Evolutionary conservation across 495 filamentous ascomycete species (phyloP).

Genomic region (Geoglossum glabrum): DNA sequence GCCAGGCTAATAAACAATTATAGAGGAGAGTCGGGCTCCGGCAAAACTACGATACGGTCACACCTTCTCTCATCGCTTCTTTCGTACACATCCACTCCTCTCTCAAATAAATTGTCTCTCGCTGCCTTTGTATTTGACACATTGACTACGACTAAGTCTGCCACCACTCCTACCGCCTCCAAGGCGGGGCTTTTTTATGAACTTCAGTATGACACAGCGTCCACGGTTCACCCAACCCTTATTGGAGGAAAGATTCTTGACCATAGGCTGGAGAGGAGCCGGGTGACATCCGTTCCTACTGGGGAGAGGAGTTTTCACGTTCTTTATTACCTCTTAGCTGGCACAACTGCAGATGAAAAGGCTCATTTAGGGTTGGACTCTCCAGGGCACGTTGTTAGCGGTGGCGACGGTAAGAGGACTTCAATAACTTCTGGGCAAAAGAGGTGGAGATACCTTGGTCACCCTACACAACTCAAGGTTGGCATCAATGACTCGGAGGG

Average conservation of each 20-base stretch:
- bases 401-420: constrained; percentile 25
- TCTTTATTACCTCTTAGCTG: constrained; percentile 83
- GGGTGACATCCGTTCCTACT: constrained; percentile 76
- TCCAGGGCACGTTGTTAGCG: constrained; percentile 17
- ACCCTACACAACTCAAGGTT: constrained; percentile 89
- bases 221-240: constrained; percentile 57
- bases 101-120: constrained; percentile 81
- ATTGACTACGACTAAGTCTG: constrained; percentile 91
- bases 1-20: constrained; percentile 3
- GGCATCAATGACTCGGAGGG: constrained; percentile 90
- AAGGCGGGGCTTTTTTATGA: constrained; percentile 91
- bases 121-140: constrained; percentile 90
- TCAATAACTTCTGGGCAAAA: constrained; percentile 36
- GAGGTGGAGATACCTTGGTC: constrained; percentile 88
- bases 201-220: constrained; percentile 81
- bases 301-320: constrained; percentile 94
- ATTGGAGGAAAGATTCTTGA: constrained; percentile 90
- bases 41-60: constrained; percentile 83
- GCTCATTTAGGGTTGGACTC: constrained; percentile 67
- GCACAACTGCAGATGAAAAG: constrained; percentile 80
- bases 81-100: constrained; percentile 69
- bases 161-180: constrained; percentile 83
- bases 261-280: constrained; percentile 74
- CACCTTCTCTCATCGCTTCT: constrained; percentile 71
- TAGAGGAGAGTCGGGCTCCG: constrained; percentile 85